Conservation (phyloP, 331 rosid genomes). For the Rosa hybrid region DNA sequence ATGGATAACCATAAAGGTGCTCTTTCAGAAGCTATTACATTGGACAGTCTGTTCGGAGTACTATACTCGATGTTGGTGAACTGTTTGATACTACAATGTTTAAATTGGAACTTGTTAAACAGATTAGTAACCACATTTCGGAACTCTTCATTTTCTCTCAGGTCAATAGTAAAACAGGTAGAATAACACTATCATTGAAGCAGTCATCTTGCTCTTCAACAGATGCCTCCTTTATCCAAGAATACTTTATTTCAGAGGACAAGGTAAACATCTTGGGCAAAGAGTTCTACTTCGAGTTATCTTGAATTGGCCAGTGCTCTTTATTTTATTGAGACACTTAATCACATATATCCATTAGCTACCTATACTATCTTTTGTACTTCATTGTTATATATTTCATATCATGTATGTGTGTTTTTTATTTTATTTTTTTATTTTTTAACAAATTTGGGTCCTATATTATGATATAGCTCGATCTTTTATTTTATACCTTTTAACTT, state of each 20-base stretch:
- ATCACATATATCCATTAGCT: not conserved
- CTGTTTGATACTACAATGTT: constrained; percentile 26
- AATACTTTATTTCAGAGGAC: constrained; percentile 70
- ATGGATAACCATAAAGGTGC: constrained; percentile 60
- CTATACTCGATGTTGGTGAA: constrained; percentile 70
- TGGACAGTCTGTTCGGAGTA: constrained; percentile 94
- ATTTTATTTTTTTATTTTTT: too few species aligned
- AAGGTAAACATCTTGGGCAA: constrained; percentile 46
- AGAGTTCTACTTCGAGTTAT: constrained; percentile 1
- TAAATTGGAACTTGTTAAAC: constrained; percentile 7
- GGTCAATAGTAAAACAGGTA: constrained; percentile 58
- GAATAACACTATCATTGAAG: constrained; percentile 76
- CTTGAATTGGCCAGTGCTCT: not conserved
- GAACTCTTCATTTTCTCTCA: constrained; percentile 30
- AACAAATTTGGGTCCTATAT: not conserved
- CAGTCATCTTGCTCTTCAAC: constrained; percentile 76
- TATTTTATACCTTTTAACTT: constrained; percentile 10
- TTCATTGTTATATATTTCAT: not conserved
- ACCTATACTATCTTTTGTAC: not conserved
- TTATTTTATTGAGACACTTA: not conserved
- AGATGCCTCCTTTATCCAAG: constrained; percentile 82
- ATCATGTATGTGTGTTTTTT: too few species aligned
- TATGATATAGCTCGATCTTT: not conserved
- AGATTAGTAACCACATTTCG: constrained; percentile 1
- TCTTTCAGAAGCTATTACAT: constrained; percentile 65